These are phyloP conservation scores for Hypoxylon intermedium DNA, from an alignment of 495 filamentous ascomycete species.

Conservation along the genomic window DNA sequence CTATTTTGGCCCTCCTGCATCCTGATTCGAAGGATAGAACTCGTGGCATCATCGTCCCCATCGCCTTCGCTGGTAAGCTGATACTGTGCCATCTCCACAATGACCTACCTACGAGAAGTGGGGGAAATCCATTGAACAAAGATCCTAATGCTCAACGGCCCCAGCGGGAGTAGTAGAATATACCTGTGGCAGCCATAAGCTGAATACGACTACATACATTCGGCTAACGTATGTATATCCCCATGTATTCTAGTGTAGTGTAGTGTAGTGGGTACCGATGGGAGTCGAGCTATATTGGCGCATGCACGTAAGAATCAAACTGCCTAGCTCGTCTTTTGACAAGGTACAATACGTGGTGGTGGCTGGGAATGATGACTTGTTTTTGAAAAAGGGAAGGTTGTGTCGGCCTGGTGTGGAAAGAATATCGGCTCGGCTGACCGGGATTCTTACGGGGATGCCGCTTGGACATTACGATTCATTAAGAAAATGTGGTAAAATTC, in stretches of 20 bases:
- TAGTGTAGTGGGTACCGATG: slow-evolving; percentile 23
- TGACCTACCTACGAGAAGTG: too few species aligned
- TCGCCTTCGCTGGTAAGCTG: too few species aligned
- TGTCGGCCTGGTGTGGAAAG: slow-evolving; percentile 28
- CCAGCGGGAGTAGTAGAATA: not conserved
- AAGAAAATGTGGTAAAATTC: slow-evolving; percentile 24
- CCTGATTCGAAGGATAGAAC: not conserved
- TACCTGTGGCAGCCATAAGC: not conserved
- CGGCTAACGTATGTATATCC: too few species aligned
- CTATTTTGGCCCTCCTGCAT: not conserved
- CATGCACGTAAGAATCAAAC: slow-evolving; percentile 34
- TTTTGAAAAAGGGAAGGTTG: slow-evolving; percentile 35
- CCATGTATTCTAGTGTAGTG: too few species aligned
- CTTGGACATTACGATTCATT: slow-evolving; percentile 18
- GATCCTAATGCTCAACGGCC: too few species aligned
- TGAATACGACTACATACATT: not conserved
- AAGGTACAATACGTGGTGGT: not conserved
- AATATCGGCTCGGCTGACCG: slow-evolving; percentile 29
- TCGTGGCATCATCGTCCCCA: too few species aligned
- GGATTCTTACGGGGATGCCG: slow-evolving; percentile 30
- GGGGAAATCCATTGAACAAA: too few species aligned
- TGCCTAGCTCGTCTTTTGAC: slow-evolving; percentile 17
- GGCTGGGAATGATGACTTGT: not conserved
- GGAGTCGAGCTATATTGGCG: slow-evolving; percentile 20
- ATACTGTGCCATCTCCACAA: too few species aligned